Evolutionary conservation across 2,329 filamentous ascomycete genomes (phyloP), one percentile per base, ranked within the genome.

Genomic region (Colletotrichum trifolii): DNA sequence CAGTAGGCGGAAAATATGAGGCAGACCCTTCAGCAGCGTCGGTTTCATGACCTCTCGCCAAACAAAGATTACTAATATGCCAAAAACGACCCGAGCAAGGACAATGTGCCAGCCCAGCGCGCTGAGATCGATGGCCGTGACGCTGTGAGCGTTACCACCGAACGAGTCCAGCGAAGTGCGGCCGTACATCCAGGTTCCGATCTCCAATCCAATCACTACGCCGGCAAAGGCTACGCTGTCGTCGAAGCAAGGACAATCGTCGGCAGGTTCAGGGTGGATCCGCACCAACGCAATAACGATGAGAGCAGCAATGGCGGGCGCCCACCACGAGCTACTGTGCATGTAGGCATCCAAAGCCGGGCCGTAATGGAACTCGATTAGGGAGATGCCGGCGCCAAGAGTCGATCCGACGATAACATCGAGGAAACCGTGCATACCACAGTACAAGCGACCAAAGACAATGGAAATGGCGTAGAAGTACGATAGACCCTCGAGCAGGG

Each of bases 371-470:
- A 87, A 89, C 73, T 90, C 87, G 67, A 87, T 69, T 35, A 85
- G 75, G 33, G 84, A 85, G 68, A 90, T 86, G 55, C 85, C 78
- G 10, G 89, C 90, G 38, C 96, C 96, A 60, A 97, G 84, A 12
- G 89, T 71, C 59, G 91, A 93, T 7, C 96, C 96, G 61, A 96
- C 78, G 12, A 96, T 79, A 33, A 98, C 94, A 77, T 99, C 96
- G 47, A 96, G 83, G 78, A 98, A 97, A 10, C 96, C 96, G 78
- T 99, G 96, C 96, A 99, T 99, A 67, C 96, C 96, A 74, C 96
- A 99, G 81, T 99, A 98, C 40, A 99, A 83, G 17, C 96, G 89
- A 6, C 96, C 96, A 67, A 98, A 82, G 45, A 97, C 87, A 73
- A 99, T 98, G 34, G 95, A 97, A 11, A 88, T 80, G 39, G 92